These are phyloP conservation scores for Pichia occidentalis DNA, from an alignment of 805 yeast genomes.

Conservation along the genomic window DNA sequence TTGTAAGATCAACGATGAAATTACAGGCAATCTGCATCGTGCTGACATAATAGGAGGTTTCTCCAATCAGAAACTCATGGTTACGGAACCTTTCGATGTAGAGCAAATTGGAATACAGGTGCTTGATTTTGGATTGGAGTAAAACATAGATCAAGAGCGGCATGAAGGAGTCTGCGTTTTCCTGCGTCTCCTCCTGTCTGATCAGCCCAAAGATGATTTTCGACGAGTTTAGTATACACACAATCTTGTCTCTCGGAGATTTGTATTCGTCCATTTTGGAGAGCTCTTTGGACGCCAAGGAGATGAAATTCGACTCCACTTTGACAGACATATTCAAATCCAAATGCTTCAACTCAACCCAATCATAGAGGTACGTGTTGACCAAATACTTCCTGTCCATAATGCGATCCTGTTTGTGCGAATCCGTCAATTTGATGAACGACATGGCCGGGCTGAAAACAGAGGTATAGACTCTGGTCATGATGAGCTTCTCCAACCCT, in stretches of 20 bases:
- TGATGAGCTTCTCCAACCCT: conserved; percentile 86
- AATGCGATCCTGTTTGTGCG: conserved; percentile 56
- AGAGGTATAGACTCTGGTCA: conserved; percentile 74
- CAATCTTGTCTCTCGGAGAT: conserved; percentile 91
- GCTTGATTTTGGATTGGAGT: conserved; percentile 56
- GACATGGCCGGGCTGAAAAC: conserved; percentile 69
- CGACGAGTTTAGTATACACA: conserved; percentile 85
- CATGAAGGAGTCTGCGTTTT: conserved; percentile 91
- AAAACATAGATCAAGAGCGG: conserved; percentile 81
- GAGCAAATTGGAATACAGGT: conserved; percentile 69
- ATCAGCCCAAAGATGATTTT: conserved; percentile 87
- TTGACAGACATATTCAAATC: conserved; percentile 56
- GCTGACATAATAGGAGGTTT: conserved; percentile 83
- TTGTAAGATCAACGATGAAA: conserved; percentile 59
- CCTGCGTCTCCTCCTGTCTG: conserved; percentile 46
- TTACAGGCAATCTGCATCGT: conserved; percentile 86
- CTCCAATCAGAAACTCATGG: conserved; percentile 73
- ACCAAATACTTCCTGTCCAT: conserved; percentile 58
- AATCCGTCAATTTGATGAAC: conserved; percentile 38
- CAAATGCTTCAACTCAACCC: conserved; percentile 69
- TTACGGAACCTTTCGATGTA: conserved; percentile 83
- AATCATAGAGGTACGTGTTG: conserved; percentile 30
- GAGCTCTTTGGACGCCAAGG: conserved; percentile 67
- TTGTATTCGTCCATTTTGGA: conserved; percentile 73
- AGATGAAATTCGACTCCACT: conserved; percentile 47